phyloP scores from a whole-genome alignment of 2,329 filamentous ascomycete species.

The Fulvia fulva region DNA sequence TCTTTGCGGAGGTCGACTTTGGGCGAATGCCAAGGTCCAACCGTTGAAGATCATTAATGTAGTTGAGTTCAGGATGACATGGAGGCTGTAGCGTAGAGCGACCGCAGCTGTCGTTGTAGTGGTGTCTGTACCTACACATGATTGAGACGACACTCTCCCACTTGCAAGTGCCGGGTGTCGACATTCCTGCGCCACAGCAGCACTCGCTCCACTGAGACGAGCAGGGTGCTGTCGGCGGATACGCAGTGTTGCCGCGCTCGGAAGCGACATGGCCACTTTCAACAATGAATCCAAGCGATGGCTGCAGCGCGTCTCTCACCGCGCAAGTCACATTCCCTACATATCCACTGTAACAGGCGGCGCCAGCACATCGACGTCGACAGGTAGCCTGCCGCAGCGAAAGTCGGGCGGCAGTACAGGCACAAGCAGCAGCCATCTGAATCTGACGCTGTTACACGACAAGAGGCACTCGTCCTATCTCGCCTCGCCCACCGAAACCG shows the following conservation, averaged over 20 bases:
- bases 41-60: too few species aligned
- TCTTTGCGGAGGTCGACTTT: too few species aligned
- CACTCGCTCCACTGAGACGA: neutral
- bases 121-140: neutral
- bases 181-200: neutral
- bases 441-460: constrained; percentile 6
- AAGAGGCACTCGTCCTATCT: constrained; percentile 21
- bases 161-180: neutral
- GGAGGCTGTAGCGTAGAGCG: neutral
- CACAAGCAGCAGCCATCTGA: neutral
- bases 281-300: constrained; percentile 5
- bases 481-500: constrained; percentile 26
- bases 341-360: constrained; percentile 14
- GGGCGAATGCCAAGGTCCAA: too few species aligned
- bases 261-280: neutral
- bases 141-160: neutral
- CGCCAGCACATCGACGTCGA: neutral
- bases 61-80: neutral
- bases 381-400: neutral
- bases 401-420: constrained; percentile 4
- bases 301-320: constrained; percentile 27
- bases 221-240: neutral
- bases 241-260: neutral
- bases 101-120: neutral
- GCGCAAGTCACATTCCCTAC: constrained; percentile 29